Conservation (phyloP, 1,284 basidiomycete species). For the Rugosomyces carneus region DNA sequence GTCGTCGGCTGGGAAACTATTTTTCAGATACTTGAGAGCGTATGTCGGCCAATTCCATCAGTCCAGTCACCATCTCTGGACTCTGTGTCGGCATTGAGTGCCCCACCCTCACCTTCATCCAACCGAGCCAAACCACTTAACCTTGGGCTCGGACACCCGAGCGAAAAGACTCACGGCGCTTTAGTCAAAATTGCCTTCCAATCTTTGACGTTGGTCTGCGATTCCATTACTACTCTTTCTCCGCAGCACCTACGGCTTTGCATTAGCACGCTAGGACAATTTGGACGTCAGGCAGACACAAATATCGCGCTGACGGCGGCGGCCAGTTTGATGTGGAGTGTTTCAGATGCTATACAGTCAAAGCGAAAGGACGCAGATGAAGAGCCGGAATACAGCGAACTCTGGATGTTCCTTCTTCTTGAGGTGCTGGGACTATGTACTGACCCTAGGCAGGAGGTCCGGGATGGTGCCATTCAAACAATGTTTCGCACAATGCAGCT, state of each 20-base stretch:
- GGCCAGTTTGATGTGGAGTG: conserved; percentile 85
- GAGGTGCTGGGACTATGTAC: conserved; percentile 81
- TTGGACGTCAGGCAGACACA: conserved; percentile 88
- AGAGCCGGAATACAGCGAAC: conserved; percentile 67
- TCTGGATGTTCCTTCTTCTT: conserved; percentile 90
- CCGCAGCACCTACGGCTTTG: conserved; percentile 80
- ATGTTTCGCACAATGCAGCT: conserved; percentile 91
- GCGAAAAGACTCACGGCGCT: conserved; percentile 57
- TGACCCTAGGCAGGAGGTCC: conserved; percentile 81
- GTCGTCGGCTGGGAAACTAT: conserved; percentile 90
- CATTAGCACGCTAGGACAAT: conserved; percentile 85
- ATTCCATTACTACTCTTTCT: conserved; percentile 80
- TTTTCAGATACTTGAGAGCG: conserved; percentile 83
- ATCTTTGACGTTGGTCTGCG: conserved; percentile 90
- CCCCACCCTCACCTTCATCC: conserved; percentile 31
- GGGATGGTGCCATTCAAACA: conserved; percentile 92
- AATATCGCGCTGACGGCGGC: conserved; percentile 94
- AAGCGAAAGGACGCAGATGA: conserved; percentile 62
- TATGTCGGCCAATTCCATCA: conserved; percentile 55
- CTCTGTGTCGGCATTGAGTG: conserved; percentile 32
- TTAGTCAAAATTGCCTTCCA: conserved; percentile 90
- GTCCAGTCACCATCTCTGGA: conserved; percentile 37
- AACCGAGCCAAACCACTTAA: conserved; percentile 38
- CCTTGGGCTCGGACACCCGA: conserved; percentile 47
- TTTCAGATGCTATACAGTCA: conserved; percentile 87